Conservation (phyloP, 345 rosid genomes). For the Adansonia digitata region DNA sequence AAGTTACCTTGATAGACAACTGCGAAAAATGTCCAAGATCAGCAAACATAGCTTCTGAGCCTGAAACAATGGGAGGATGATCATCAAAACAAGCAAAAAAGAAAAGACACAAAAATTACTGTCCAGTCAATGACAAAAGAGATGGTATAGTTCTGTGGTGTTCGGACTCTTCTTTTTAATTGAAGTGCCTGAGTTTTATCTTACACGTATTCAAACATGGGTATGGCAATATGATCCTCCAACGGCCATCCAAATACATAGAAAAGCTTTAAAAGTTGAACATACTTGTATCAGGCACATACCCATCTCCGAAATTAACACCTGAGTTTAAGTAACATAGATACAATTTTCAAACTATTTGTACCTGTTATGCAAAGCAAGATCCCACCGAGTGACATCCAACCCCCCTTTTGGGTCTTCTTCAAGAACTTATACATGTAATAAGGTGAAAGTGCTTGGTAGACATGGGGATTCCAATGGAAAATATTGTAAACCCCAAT, state of each 20-base stretch:
- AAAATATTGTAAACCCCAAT: constrained; percentile 85
- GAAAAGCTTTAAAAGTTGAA: no score
- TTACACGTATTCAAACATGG: no score
- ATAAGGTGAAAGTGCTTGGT: constrained; percentile 89
- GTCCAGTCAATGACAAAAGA: not conserved
- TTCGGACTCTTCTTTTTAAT: no score
- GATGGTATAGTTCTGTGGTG: no score
- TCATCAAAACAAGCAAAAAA: not conserved
- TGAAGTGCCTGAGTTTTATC: no score
- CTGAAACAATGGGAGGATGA: constrained; percentile 29
- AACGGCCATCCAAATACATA: no score
- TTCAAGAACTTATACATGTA: constrained; percentile 85
- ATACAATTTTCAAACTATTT: not conserved
- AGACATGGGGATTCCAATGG: constrained; percentile 89
- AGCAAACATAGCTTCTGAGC: constrained; percentile 99
- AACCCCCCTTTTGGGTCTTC: constrained; percentile 88
- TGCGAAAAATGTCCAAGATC: constrained; percentile 97
- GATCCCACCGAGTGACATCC: constrained; percentile 99
- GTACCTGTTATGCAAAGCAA: constrained; percentile 89
- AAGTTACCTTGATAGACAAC: constrained; percentile 71
- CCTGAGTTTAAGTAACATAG: no score
- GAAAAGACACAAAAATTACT: not conserved
- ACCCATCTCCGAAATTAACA: not conserved
- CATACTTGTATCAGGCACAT: not conserved
- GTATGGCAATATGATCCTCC: no score